Base-by-base conservation (phyloP, 257 asterid genomes). In the Solanum raphanifolium region DNA sequence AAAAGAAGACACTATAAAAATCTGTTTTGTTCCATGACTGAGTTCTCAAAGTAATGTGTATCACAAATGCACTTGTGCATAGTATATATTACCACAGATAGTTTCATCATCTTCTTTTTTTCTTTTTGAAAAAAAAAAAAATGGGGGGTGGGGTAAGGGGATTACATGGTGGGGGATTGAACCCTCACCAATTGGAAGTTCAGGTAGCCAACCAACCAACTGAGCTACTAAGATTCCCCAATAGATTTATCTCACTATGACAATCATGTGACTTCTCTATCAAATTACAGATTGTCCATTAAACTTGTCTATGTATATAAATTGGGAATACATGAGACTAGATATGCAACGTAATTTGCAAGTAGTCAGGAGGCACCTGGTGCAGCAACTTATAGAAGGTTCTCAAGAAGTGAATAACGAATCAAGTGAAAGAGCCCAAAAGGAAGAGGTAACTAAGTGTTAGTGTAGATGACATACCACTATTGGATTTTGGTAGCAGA, bases 401-500 rank as follows among this genome's bases (percentile, higher is more conserved):
- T 38, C 83, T 75, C 83, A 75, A 75, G 20, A 23, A 41, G 31
- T 75, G 58, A 75, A 75, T 38, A 75, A 75, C 10, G 12, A 75
- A 11, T 75, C 23, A n/a, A 41, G 32, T 75, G 29, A 75, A 38
- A n/a, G 31, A 75, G 11, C 34, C 34, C 7, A 7, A 7, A 39
- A 78, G 18, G 65, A 41, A n/a, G 65, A 78, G 48, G 46, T 58
- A 4, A 78, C 46, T 8, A 78, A 39, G 35, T 76, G 84, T 41
- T 46, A 48, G 69, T 3, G 18, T 27, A 81, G 41, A 29, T 16
- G 41, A 83, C 87, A 52, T 94, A 96, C 98, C 94, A 60, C 92
- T 83, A 87, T 83, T 92, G 85, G 41, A 7, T 48, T 95, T 86
- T 87, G 91, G 94, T 74, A 90, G 89, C 43, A 91, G 89, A 83